Conservation (phyloP, 106 monocot genomes). For the Vanilla planifolia region DNA sequence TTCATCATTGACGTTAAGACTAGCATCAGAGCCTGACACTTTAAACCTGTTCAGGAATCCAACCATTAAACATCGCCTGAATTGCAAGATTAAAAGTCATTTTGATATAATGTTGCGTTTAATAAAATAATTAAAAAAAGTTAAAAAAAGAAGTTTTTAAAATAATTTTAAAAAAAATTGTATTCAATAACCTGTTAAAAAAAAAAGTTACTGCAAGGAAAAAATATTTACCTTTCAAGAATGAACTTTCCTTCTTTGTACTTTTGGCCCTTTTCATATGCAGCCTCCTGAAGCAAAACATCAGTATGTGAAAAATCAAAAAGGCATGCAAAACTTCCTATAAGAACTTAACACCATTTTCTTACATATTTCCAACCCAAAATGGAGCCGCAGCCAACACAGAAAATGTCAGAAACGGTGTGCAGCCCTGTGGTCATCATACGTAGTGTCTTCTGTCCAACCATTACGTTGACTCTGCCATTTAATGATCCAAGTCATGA, state of each 20-base stretch:
- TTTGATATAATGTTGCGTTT: neutral
- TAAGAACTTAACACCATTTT: neutral
- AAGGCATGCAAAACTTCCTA: neutral
- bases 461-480: constrained; percentile 56
- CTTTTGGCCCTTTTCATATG: constrained; percentile 1
- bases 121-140: too few relatives aligned
- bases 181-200: too few relatives aligned
- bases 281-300: constrained; percentile 1
- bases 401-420: constrained; percentile 83
- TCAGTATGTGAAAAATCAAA: neutral
- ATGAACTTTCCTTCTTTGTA: constrained; percentile 8
- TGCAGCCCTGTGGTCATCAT: constrained; percentile 81
- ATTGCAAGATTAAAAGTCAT: neutral
- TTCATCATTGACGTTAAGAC: neutral
- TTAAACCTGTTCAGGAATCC: constrained; percentile 2
- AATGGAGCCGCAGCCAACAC: constrained; percentile 72
- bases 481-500: neutral
- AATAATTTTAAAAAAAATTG: too few relatives aligned
- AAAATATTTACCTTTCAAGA: neutral
- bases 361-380: constrained; percentile 95
- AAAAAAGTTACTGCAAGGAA: too few relatives aligned
- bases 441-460: constrained; percentile 57
- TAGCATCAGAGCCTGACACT: neutral
- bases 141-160: too few relatives aligned
- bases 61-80: neutral